Conservation (phyloP, 2,329 filamentous ascomycete genomes). For the Dichotomopilus funicola region DNA sequence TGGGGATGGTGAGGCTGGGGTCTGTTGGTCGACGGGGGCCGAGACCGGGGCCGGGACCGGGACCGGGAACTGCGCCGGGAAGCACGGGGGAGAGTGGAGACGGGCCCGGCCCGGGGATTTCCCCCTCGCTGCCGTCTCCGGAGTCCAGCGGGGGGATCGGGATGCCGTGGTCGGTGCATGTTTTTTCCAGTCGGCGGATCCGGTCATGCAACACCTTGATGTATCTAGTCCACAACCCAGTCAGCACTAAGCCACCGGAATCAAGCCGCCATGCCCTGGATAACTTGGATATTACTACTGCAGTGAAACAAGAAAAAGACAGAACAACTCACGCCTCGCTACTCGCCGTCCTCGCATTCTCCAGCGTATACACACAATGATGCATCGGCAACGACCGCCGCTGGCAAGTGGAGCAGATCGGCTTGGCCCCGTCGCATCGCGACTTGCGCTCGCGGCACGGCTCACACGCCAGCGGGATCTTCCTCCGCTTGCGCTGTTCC, state of each 20-base stretch:
- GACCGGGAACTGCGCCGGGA: neutral
- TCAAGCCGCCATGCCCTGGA: neutral
- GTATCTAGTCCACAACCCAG: constrained; percentile 7
- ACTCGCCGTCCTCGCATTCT: constrained; percentile 32
- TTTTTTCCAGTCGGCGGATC: constrained; percentile 25
- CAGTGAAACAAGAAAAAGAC: too few species aligned
- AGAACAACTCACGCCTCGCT: constrained; percentile 28
- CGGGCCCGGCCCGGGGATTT: neutral
- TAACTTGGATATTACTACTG: too few species aligned
- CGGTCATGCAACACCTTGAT: constrained; percentile 25
- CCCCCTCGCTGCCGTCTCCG: neutral
- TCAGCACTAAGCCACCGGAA: too few species aligned
- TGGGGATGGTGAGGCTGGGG: too few species aligned
- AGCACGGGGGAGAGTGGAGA: neutral
- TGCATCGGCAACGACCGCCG: constrained; percentile 29
- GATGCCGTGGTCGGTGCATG: constrained; percentile 16
- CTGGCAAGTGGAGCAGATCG: constrained; percentile 37
- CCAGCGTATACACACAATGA: constrained; percentile 34
- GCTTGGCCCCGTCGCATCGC: constrained; percentile 38
- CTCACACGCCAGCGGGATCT: constrained; percentile 36
- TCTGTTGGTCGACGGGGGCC: neutral
- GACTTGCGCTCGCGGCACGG: constrained; percentile 36
- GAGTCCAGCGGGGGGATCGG: constrained; percentile 13
- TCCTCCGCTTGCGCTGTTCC: constrained; percentile 11
- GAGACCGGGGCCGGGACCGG: neutral